Percentiles rank a stretch among this genome's conserved stretches.
Evolutionary conservation across 129 eudicot species (phyloP).

Genomic region (Apium graveolens): DNA sequence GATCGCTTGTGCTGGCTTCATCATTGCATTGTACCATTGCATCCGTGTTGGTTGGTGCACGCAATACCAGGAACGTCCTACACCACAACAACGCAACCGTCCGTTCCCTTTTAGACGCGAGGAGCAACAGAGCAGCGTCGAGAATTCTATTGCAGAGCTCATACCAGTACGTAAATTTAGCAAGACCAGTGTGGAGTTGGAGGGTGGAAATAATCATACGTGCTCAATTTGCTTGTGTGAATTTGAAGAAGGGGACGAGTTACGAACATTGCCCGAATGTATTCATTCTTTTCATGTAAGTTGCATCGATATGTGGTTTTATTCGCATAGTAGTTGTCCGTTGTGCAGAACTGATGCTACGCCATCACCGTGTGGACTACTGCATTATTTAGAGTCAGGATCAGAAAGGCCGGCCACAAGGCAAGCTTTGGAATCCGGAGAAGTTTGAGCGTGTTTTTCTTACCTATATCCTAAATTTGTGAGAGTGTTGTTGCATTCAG

Average conservation of each 20-base stretch:
- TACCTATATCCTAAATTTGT: not conserved
- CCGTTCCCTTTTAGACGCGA: not conserved
- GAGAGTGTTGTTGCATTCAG: not conserved
- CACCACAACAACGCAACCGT: not conserved
- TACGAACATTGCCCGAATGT: conserved; percentile 14
- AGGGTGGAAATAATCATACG: not conserved
- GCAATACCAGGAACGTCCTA: not conserved
- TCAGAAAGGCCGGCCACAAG: not conserved
- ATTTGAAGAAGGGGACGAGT: conserved; percentile 15
- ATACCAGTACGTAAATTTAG: conserved; percentile 10
- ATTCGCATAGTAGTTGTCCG: conserved; percentile 13
- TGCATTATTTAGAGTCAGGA: not conserved
- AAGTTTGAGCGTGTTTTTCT: not conserved
- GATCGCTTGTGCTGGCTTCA: conserved; percentile 27
- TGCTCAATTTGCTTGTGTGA: conserved; percentile 12
- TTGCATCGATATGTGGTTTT: conserved; percentile 17
- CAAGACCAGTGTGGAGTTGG: not conserved
- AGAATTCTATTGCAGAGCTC: conserved; percentile 4
- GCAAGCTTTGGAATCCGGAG: not conserved
- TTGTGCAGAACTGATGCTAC: conserved; percentile 5
- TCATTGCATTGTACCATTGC: conserved; percentile 45
- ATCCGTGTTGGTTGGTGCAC: conserved; percentile 20
- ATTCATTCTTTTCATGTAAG: conserved; percentile 11
- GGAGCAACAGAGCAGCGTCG: conserved; percentile 1
- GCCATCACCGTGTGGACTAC: not conserved